phyloP scores from a whole-genome alignment of 2,329 filamentous ascomycete genomes.

The Sclerotinia subarctica region DNA sequence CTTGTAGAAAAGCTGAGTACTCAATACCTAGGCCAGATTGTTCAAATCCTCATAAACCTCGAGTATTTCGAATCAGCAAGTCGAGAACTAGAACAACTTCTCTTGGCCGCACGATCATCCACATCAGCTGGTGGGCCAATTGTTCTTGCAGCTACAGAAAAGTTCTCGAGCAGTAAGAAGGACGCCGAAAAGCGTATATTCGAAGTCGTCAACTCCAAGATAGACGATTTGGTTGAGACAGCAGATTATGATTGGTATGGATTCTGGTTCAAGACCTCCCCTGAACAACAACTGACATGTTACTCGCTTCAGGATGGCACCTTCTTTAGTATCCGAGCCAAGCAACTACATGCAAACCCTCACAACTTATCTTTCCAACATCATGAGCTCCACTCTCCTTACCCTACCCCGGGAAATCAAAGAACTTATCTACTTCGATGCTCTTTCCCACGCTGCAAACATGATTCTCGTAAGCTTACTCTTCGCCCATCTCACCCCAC shows the following conservation, averaged over 20 bases:
- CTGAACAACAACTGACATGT: conserved; percentile 19
- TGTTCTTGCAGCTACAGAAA: conserved; percentile 75
- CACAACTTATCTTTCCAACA: conserved; percentile 88
- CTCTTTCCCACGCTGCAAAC: conserved; percentile 82
- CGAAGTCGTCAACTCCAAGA: conserved; percentile 97
- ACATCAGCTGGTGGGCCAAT: conserved; percentile 77
- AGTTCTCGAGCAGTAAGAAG: conserved; percentile 89
- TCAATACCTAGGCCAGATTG: conserved; percentile 95
- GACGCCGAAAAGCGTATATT: conserved; percentile 97
- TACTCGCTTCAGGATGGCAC: conserved; percentile 47
- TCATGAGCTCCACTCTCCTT: conserved; percentile 91
- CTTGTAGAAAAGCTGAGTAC: conserved; percentile 84
- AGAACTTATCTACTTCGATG: conserved; percentile 96
- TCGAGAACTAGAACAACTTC: conserved; percentile 78
- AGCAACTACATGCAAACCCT: conserved; percentile 95
- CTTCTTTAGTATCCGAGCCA: conserved; percentile 64
- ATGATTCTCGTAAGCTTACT: conserved; percentile 66
- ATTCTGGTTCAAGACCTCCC: not conserved
- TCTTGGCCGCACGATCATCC: conserved; percentile 81
- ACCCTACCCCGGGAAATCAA: conserved; percentile 95
- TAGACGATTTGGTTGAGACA: conserved; percentile 94
- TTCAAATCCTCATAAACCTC: conserved; percentile 95
- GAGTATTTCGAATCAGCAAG: conserved; percentile 97
- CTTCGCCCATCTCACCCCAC: not conserved
- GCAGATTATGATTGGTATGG: conserved; percentile 90